Evolutionary conservation across 2,329 filamentous ascomycete genomes (phyloP).

Genomic region (Stemphylium lycopersici): DNA sequence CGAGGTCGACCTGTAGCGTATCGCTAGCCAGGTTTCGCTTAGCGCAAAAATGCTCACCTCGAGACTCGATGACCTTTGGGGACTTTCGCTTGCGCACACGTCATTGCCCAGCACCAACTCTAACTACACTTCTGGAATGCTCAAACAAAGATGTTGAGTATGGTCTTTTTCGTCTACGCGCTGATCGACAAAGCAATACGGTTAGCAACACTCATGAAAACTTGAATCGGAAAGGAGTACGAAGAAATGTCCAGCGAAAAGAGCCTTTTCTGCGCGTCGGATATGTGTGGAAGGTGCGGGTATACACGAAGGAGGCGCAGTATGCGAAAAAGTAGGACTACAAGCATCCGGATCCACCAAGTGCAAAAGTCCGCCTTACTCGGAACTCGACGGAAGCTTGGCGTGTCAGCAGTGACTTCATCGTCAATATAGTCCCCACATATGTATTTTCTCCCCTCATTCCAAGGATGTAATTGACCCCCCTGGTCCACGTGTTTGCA

Average conservation of each 20-base stretch:
- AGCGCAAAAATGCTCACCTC: no score
- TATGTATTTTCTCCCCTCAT: not conserved
- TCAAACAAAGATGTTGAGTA: no score
- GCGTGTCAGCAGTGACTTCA: conserved; percentile 20
- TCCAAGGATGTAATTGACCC: not conserved
- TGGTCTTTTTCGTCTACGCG: no score
- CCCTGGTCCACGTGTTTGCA: not conserved
- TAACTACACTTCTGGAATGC: no score
- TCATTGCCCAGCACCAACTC: no score
- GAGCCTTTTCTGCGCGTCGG: not conserved
- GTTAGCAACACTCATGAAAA: not conserved
- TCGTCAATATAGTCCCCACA: not conserved
- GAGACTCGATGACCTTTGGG: no score
- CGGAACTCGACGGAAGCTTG: conserved; percentile 34
- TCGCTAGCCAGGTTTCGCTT: no score
- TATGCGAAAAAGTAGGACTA: not conserved
- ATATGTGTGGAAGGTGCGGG: not conserved
- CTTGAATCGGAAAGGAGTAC: not conserved
- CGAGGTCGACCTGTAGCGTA: no score
- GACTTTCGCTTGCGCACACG: no score
- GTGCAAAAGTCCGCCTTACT: conserved; percentile 5
- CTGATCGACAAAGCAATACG: not conserved
- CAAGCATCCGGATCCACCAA: conserved; percentile 4
- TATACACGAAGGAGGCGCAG: conserved; percentile 1
- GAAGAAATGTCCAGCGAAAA: not conserved